Base-by-base conservation (phyloP, 2,329 filamentous ascomycete species). In the Cercospora nicotianae region DNA sequence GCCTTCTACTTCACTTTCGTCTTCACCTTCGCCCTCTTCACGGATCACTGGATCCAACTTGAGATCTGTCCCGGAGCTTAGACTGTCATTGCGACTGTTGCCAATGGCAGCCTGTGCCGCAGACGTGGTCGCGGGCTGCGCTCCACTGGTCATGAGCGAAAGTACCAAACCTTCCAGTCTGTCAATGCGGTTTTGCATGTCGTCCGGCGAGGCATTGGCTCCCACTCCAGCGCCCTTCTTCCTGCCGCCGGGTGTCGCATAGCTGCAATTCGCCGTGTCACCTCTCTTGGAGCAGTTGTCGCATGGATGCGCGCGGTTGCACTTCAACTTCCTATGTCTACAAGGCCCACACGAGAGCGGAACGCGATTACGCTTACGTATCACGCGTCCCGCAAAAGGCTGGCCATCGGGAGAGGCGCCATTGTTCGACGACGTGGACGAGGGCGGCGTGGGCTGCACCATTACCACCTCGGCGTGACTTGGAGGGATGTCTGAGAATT, bases 181-280 rank as follows among this genome's bases (percentile, higher is more conserved):
- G 83, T 98, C 94, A 82, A 98, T 98, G 79, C 95, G 91, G 78
- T 96, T 96, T 83, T 98, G 94, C 94, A 98, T 97, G 80, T 97
- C 94, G 85, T 97, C 94, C 60, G 94, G 93, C 74, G 86, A 84
- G 66, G 86, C 84, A 57, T 75, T 77, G 2, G 75, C 63, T 20
- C 72, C 72, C 23, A 63, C 66, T 18, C 64, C 69, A 60, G 67
- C 66, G 66, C 80, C 89, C 85, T 92, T 96, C 81, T 92, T 95
- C 74, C 92, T 90, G 62, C 89, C 86, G 63, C 80, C 83, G 36
- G 84, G 81, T 74, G 86, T 82, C 58, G 93, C 93, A 83, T 97
- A 98, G 72, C 90, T 91, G 82, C 94, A 98, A 66, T 92, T 91
- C 65, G 86, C 82, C 13, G 90, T 89, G 79, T 94, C 92, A 72